Evolutionary conservation across 2,329 filamentous ascomycete species (phyloP).

Genomic region (Neophaeococcomyces mojaviensis): DNA sequence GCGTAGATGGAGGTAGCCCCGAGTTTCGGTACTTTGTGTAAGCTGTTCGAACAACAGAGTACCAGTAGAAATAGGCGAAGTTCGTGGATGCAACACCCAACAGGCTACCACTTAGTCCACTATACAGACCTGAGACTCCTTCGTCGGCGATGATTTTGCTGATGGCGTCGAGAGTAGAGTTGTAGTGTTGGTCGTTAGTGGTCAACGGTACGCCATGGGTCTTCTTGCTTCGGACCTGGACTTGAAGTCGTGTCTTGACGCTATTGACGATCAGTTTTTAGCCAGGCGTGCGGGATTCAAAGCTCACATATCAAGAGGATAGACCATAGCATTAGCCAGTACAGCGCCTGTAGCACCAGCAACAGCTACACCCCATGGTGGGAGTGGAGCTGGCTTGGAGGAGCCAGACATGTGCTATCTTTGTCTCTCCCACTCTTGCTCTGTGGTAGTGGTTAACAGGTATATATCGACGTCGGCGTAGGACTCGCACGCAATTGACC

Average conservation of each 20-base stretch:
- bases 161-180: slow-evolving; percentile 81
- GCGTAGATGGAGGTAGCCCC: slow-evolving; percentile 56
- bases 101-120: slow-evolving; percentile 77
- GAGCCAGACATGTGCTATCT: slow-evolving; percentile 3
- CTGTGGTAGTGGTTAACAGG: no score
- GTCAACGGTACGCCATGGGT: slow-evolving; percentile 39
- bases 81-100: slow-evolving; percentile 94
- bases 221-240: slow-evolving; percentile 66
- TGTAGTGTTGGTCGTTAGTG: slow-evolving; percentile 63
- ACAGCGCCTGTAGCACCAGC: slow-evolving; percentile 90
- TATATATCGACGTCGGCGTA: no score
- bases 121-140: slow-evolving; percentile 74
- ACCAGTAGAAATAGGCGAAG: slow-evolving; percentile 99
- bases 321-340: slow-evolving; percentile 88
- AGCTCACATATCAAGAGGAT: slow-evolving; percentile 89
- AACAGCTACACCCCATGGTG: slow-evolving; percentile 87
- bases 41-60: slow-evolving; percentile 74
- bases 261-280: slow-evolving; percentile 39
- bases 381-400: slow-evolving; percentile 51
- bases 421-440: no score
- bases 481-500: no score
- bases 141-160: slow-evolving; percentile 74
- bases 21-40: slow-evolving; percentile 55
- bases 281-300: slow-evolving; percentile 1
- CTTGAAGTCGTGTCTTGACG: slow-evolving; percentile 92